phyloP scores from a whole-genome alignment of 139 green algal genomes.

The Chlorella ohadii region DNA sequence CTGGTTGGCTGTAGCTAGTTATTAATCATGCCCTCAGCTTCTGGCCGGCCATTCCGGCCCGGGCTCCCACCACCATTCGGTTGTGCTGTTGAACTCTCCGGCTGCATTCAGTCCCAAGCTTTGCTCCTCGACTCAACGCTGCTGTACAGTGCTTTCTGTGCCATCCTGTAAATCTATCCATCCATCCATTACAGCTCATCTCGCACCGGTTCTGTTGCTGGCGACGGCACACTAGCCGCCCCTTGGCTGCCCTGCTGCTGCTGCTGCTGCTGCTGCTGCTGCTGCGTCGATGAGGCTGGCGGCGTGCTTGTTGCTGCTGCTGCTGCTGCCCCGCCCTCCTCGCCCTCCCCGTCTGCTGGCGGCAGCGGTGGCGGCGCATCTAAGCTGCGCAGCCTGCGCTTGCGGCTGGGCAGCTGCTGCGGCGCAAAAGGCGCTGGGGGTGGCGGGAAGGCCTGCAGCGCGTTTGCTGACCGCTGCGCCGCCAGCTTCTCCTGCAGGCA shows the following conservation, averaged over 20 bases:
- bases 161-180: too few species aligned
- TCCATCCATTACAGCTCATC: too few species aligned
- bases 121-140: too few species aligned
- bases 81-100: too few species aligned
- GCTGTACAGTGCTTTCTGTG: too few species aligned
- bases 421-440: not conserved
- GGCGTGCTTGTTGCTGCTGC: not conserved
- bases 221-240: not conserved
- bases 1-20: not conserved
- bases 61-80: too few species aligned
- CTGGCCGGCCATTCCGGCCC: too few species aligned
- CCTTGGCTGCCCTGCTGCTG: not conserved
- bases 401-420: too few species aligned
- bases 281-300: not conserved
- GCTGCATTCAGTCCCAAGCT: too few species aligned
- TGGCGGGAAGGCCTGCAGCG: conserved; percentile 31
- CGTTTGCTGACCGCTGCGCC: conserved; percentile 19
- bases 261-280: not conserved
- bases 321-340: not conserved
- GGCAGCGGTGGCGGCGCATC: too few species aligned
- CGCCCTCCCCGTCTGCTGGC: too few species aligned
- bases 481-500: conserved; percentile 15
- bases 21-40: too few species aligned
- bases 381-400: not conserved
- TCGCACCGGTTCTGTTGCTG: not conserved